Evolutionary conservation across 176 grass and related monocot genomes (phyloP).

Genomic region (Cenchrus fungigraminus): DNA sequence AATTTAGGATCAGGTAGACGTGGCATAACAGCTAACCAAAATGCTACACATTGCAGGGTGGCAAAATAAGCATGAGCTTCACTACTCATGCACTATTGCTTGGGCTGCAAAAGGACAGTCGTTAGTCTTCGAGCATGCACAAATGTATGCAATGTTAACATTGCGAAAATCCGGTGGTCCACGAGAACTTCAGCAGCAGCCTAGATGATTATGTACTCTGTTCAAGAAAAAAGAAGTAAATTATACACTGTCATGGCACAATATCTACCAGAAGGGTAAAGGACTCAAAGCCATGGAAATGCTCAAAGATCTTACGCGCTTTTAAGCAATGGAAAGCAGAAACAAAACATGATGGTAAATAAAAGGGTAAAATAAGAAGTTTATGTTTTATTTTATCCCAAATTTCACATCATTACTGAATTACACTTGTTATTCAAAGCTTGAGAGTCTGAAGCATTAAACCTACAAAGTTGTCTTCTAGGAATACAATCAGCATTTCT

Average conservation of each 20-base stretch:
- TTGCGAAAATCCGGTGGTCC: neutral
- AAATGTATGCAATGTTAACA: neutral
- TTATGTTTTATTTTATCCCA: slow-evolving; percentile 3
- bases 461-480: neutral
- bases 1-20: too few species aligned
- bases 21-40: too few species aligned
- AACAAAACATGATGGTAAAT: neutral
- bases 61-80: too few species aligned
- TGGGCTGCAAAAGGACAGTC: too few species aligned
- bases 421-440: slow-evolving; percentile 7
- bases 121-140: neutral
- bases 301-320: slow-evolving; percentile 68
- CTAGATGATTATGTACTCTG: neutral
- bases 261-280: slow-evolving; percentile 4
- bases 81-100: too few species aligned
- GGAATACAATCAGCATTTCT: slow-evolving; percentile 14
- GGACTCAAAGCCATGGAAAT: slow-evolving; percentile 22
- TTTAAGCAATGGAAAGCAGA: slow-evolving; percentile 47
- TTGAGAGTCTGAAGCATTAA: neutral
- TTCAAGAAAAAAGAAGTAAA: neutral
- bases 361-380: neutral
- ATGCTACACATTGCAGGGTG: too few species aligned
- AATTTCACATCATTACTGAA: neutral
- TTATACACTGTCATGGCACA: slow-evolving; percentile 32
- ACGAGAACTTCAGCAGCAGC: neutral